These are phyloP conservation scores for Neurospora sp. DNA, from an alignment of 495 filamentous ascomycete species.

Conservation along the genomic window DNA sequence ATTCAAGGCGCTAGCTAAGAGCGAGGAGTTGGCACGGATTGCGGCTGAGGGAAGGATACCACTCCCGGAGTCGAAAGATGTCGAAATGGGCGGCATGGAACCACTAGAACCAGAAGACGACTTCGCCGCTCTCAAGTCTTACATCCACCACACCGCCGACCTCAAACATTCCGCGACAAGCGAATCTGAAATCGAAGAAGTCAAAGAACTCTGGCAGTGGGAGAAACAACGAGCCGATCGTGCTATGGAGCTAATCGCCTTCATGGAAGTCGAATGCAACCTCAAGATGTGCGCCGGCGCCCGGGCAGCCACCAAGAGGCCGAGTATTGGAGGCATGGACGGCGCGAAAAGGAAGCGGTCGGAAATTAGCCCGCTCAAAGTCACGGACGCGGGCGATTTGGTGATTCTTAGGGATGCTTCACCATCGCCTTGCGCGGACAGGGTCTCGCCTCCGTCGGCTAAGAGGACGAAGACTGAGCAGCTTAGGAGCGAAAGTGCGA, in stretches of 20 bases:
- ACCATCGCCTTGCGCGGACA: constrained; percentile 5
- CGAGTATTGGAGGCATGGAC: constrained; percentile 6
- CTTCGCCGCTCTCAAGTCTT: constrained; percentile 35
- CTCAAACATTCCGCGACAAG: constrained; percentile 32
- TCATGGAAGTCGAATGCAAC: constrained; percentile 71
- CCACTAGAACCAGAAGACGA: constrained; percentile 33
- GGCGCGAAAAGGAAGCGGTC: constrained; percentile 22
- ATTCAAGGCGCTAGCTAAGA: constrained; percentile 49
- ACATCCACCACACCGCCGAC: constrained; percentile 25
- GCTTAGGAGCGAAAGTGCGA: constrained; percentile 5
- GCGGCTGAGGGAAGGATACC: constrained; percentile 54
- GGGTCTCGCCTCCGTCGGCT: constrained; percentile 6
- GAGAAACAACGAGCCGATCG: constrained; percentile 57
- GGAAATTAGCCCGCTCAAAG: constrained; percentile 11
- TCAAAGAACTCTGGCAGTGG: constrained; percentile 51
- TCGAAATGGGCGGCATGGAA: background rate
- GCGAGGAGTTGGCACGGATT: constrained; percentile 49
- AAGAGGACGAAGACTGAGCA: constrained; percentile 21
- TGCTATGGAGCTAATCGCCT: constrained; percentile 67
- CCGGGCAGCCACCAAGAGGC: constrained; percentile 13
- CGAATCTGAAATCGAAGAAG: constrained; percentile 44
- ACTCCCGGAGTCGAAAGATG: constrained; percentile 35
- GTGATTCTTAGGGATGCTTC: constrained; percentile 30
- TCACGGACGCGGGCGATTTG: constrained; percentile 32
- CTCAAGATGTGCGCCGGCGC: constrained; percentile 58